Evolutionary conservation across 2,329 filamentous ascomycete genomes (phyloP).

Genomic region (Tothia fuscella): DNA sequence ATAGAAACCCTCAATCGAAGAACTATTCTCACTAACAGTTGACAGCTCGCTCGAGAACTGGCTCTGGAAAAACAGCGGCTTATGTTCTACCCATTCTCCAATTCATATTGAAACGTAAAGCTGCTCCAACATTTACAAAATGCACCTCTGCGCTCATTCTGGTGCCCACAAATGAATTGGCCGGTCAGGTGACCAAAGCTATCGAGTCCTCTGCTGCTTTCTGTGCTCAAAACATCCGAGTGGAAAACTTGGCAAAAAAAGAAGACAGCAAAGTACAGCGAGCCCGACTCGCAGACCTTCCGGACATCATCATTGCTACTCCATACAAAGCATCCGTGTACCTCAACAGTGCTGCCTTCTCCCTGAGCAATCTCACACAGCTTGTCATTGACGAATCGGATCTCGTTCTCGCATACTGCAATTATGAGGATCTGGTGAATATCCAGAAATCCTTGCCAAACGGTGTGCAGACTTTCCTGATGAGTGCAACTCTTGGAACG

Average conservation of each 20-base stretch:
- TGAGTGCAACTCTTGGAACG: slow-evolving; percentile 67
- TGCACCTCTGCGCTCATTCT: slow-evolving; percentile 71
- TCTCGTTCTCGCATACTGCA: slow-evolving; percentile 84
- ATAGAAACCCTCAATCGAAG: too few species aligned
- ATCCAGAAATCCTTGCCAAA: slow-evolving; percentile 69
- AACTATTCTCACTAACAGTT: slow-evolving; percentile 13
- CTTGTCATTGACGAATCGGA: slow-evolving; percentile 92
- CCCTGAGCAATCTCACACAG: slow-evolving; percentile 58
- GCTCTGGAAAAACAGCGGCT: slow-evolving; percentile 94
- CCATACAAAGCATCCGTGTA: slow-evolving; percentile 74
- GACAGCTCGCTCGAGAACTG: slow-evolving; percentile 80
- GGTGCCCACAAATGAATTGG: slow-evolving; percentile 87
- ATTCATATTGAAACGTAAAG: slow-evolving; percentile 67
- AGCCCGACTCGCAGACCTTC: slow-evolving; percentile 70
- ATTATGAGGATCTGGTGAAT: slow-evolving; percentile 77
- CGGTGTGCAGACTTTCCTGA: slow-evolving; percentile 71
- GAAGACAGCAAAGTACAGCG: slow-evolving; percentile 80
- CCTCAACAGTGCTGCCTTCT: slow-evolving; percentile 59
- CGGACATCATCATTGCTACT: slow-evolving; percentile 84
- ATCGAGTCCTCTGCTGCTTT: slow-evolving; percentile 68
- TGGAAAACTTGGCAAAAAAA: slow-evolving; percentile 80
- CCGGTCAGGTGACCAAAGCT: slow-evolving; percentile 75
- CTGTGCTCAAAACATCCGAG: slow-evolving; percentile 71
- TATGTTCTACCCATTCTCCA: slow-evolving; percentile 87
- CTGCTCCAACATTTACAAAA: slow-evolving; percentile 42